phyloP scores from a whole-genome alignment of 805 yeast species.

The Sungouiozyma intestinalis region DNA sequence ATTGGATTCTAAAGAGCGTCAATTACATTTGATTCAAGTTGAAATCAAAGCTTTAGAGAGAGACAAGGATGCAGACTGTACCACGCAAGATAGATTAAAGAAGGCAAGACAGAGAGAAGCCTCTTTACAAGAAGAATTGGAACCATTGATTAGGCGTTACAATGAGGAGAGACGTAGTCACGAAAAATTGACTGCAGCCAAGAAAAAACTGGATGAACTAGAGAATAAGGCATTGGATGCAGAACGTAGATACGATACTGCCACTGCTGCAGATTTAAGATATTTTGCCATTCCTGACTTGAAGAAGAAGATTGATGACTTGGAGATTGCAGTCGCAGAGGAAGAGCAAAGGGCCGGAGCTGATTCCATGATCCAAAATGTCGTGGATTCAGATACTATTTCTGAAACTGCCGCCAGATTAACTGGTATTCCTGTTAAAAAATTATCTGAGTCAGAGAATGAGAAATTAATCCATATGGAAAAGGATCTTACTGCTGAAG shows the following conservation, averaged over 20 bases:
- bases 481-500: constrained; percentile 64
- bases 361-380: constrained; percentile 69
- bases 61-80: constrained; percentile 73
- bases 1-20: constrained; percentile 86
- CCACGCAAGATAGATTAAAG: constrained; percentile 77
- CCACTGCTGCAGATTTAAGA: constrained; percentile 88
- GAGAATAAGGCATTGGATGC: constrained; percentile 92
- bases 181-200: constrained; percentile 79
- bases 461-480: constrained; percentile 92
- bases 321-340: constrained; percentile 70
- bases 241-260: constrained; percentile 92
- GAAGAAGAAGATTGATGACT: constrained; percentile 57
- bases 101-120: constrained; percentile 73
- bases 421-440: constrained; percentile 94
- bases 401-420: constrained; percentile 96
- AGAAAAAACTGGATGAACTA: constrained; percentile 84
- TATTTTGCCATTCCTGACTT: constrained; percentile 96
- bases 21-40: constrained; percentile 81
- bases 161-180: constrained; percentile 83
- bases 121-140: constrained; percentile 71
- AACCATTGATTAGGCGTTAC: constrained; percentile 78
- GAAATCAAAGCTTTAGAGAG: constrained; percentile 96
- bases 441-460: constrained; percentile 91
- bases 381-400: constrained; percentile 83
- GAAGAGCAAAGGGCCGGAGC: constrained; percentile 54